phyloP scores from a whole-genome alignment of 2,329 filamentous ascomycete genomes.

The Xylariales sp. region DNA sequence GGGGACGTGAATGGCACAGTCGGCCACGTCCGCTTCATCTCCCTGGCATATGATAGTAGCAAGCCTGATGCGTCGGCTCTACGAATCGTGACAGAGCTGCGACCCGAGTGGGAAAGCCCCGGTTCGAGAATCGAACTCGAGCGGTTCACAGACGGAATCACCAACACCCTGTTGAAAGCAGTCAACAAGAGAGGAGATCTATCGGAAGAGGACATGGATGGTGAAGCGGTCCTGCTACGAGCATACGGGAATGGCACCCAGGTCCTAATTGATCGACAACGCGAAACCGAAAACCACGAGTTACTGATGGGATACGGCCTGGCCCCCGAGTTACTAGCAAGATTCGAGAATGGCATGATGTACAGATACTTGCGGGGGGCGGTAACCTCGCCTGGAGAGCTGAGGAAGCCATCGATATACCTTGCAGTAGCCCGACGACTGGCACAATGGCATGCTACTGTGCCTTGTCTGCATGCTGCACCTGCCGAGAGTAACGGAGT shows the following conservation, averaged over 20 bases:
- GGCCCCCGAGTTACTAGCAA: constrained; percentile 80
- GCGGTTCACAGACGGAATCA: constrained; percentile 96
- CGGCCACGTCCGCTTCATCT: constrained; percentile 56
- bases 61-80: constrained; percentile 76
- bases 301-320: constrained; percentile 78
- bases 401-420: constrained; percentile 72
- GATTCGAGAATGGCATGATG: constrained; percentile 93
- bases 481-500: constrained; percentile 33
- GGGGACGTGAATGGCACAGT: constrained; percentile 32
- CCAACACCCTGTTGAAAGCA: constrained; percentile 85
- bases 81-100: constrained; percentile 71
- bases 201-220: constrained; percentile 55
- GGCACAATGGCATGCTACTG: constrained; percentile 85
- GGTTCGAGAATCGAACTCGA: constrained; percentile 77
- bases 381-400: constrained; percentile 74
- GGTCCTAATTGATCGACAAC: constrained; percentile 90
- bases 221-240: constrained; percentile 80
- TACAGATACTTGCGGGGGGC: constrained; percentile 85
- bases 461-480: constrained; percentile 49
- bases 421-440: constrained; percentile 77
- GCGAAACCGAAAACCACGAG: constrained; percentile 75
- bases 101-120: constrained; percentile 74
- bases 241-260: constrained; percentile 95
- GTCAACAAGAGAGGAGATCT: constrained; percentile 61
- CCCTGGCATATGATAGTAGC: constrained; percentile 71